phyloP scores from a whole-genome alignment of 495 filamentous ascomycete genomes.

The Tuber aestivum region DNA sequence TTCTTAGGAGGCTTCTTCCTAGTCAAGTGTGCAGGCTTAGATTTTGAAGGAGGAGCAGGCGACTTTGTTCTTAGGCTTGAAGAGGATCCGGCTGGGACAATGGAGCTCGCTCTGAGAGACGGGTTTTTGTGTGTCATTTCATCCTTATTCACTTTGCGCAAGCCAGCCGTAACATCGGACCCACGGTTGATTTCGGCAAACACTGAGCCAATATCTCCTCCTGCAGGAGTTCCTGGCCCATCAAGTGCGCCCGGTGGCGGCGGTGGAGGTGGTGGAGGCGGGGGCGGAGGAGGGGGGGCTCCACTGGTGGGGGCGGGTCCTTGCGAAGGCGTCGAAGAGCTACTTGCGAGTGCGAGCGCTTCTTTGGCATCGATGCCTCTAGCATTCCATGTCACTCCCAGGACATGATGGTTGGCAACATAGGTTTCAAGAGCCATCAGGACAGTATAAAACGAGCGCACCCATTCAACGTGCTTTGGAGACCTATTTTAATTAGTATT shows the following conservation, averaged over 20 bases:
- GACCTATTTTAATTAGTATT: constrained; percentile 50
- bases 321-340: constrained; percentile 43
- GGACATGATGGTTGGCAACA: constrained; percentile 69
- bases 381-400: constrained; percentile 81
- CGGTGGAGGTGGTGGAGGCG: constrained; percentile 62
- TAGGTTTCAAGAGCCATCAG: constrained; percentile 75
- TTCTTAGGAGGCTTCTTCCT: constrained; percentile 86
- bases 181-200: constrained; percentile 89
- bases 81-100: constrained; percentile 56
- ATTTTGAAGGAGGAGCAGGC: constrained; percentile 79
- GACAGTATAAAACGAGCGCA: constrained; percentile 79
- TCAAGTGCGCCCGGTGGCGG: constrained; percentile 44
- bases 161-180: constrained; percentile 71
- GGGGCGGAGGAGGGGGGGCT: constrained; percentile 56
- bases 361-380: constrained; percentile 70
- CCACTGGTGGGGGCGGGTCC: constrained; percentile 34
- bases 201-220: constrained; percentile 62
- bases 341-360: constrained; percentile 58
- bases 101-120: constrained; percentile 65
- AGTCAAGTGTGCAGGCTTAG: constrained; percentile 91
- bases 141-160: constrained; percentile 87
- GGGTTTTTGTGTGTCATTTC: constrained; percentile 99
- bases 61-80: constrained; percentile 62
- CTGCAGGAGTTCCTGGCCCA: constrained; percentile 35
- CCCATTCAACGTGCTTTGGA: constrained; percentile 71